phyloP scores from a whole-genome alignment of 2,329 filamentous ascomycete genomes.

The Fusarium metavorans region DNA sequence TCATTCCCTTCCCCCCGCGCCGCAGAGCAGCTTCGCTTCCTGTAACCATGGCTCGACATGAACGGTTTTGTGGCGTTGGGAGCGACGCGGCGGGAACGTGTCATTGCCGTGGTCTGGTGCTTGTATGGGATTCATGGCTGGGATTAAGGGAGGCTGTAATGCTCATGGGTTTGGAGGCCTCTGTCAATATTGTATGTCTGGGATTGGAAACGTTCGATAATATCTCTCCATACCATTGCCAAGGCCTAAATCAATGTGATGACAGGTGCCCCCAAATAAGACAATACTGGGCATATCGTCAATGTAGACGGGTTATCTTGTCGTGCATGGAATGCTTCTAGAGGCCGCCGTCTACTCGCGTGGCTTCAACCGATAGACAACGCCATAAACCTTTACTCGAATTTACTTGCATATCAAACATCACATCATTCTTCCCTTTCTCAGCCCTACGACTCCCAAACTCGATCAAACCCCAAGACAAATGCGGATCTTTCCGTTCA shows the following conservation, averaged over 20 bases:
- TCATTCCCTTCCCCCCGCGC: neutral
- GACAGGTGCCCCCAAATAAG: neutral
- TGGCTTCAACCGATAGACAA: neutral
- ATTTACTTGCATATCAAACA: neutral
- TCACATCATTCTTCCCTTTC: neutral
- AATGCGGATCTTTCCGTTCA: constrained; percentile 4
- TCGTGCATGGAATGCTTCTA: neutral
- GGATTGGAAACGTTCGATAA: neutral
- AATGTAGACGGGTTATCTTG: neutral
- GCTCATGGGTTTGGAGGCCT: neutral
- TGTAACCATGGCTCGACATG: constrained; percentile 23
- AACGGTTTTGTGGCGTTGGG: neutral
- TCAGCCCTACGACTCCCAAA: neutral
- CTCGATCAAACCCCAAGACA: constrained; percentile 2
- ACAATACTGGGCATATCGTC: neutral
- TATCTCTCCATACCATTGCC: neutral
- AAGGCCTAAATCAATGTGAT: neutral
- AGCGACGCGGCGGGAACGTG: neutral
- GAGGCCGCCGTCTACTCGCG: neutral
- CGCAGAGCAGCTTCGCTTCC: neutral
- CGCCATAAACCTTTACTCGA: neutral
- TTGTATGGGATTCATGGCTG: neutral
- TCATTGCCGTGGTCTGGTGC: neutral
- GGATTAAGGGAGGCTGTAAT: neutral
- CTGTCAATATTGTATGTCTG: neutral